Evolutionary conservation across 495 filamentous ascomycete genomes (phyloP).

Genomic region (Emericellopsis terricola): DNA sequence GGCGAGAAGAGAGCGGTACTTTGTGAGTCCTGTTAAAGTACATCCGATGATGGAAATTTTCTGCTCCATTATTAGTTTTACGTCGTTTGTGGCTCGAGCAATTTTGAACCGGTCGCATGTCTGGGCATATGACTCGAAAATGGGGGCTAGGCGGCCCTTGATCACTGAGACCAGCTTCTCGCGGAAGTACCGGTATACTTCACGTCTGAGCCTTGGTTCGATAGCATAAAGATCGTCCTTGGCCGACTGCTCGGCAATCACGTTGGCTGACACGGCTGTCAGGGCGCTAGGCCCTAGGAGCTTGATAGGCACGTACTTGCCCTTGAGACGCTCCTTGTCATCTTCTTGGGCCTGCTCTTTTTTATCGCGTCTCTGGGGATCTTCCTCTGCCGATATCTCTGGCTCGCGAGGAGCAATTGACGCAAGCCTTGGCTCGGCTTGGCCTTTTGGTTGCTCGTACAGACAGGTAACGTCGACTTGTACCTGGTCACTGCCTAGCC

Average conservation of each 20-base stretch:
- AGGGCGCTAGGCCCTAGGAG: no score
- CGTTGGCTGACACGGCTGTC: no score
- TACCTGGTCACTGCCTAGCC: no score
- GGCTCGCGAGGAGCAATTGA: no score
- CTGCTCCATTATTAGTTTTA: slow-evolving; percentile 8
- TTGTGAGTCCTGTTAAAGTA: slow-evolving; percentile 60
- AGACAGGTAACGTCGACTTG: no score
- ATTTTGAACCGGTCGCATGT: slow-evolving; percentile 16
- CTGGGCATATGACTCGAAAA: slow-evolving; percentile 10
- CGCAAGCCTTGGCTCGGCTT: neutral
- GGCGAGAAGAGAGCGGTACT: slow-evolving; percentile 60
- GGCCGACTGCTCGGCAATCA: no score
- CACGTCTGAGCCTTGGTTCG: slow-evolving; percentile 12
- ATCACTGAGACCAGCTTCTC: slow-evolving; percentile 11
- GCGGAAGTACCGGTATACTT: slow-evolving; percentile 22
- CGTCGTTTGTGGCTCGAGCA: slow-evolving; percentile 13
- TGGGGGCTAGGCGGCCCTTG: slow-evolving; percentile 7
- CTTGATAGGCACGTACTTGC: slow-evolving; percentile 12
- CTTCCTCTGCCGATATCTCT: slow-evolving; percentile 3
- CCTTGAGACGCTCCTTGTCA: slow-evolving; percentile 13
- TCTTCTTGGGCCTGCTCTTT: slow-evolving; percentile 10
- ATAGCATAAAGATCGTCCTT: slow-evolving; percentile 16
- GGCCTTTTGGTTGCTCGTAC: neutral
- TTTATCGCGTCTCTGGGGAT: slow-evolving; percentile 5
- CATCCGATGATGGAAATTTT: slow-evolving; percentile 28